These are phyloP conservation scores for Neonectria faginata DNA, from an alignment of 2,329 filamentous ascomycete species.

Conservation along the genomic window DNA sequence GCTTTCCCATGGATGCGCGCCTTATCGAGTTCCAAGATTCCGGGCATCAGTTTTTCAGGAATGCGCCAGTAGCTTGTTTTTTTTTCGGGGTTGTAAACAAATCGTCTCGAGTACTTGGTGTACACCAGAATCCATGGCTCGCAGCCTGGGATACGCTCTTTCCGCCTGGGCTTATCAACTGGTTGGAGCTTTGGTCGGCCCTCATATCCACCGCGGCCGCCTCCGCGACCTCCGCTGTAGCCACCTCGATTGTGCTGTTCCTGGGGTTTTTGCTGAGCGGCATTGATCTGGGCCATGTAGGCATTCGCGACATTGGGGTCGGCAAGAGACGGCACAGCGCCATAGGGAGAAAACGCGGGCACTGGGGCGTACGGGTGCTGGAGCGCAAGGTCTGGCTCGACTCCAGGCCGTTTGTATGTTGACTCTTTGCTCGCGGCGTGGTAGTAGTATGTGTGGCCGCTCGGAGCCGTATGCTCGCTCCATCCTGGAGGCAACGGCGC, in stretches of 20 bases:
- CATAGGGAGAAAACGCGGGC: constrained; percentile 44
- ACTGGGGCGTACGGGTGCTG: constrained; percentile 47
- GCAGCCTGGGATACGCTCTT: constrained; percentile 81
- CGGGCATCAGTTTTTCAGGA: constrained; percentile 85
- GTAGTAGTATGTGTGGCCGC: constrained; percentile 90
- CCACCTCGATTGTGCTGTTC: constrained; percentile 47
- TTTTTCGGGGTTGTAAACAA: constrained; percentile 88
- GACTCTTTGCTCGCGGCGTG: constrained; percentile 85
- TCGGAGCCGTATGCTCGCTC: constrained; percentile 93
- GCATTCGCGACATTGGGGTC: constrained; percentile 69
- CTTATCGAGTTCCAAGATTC: constrained; percentile 78
- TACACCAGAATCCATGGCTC: constrained; percentile 93
- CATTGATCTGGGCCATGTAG: constrained; percentile 68
- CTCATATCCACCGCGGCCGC: constrained; percentile 63
- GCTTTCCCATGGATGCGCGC: constrained; percentile 73
- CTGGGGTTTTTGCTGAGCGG: constrained; percentile 53
- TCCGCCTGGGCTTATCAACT: constrained; percentile 83
- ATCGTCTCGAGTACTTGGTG: constrained; percentile 88
- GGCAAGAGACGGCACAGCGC: constrained; percentile 56
- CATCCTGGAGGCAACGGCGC: constrained; percentile 81
- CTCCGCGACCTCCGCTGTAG: constrained; percentile 52
- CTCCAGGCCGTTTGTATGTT: constrained; percentile 82
- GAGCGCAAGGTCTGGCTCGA: constrained; percentile 34
- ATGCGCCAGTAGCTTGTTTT: constrained; percentile 96
- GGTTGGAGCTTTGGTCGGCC: constrained; percentile 75